These are phyloP conservation scores for Tetraselmis striata DNA, from an alignment of 139 green algal species.

Conservation along the genomic window DNA sequence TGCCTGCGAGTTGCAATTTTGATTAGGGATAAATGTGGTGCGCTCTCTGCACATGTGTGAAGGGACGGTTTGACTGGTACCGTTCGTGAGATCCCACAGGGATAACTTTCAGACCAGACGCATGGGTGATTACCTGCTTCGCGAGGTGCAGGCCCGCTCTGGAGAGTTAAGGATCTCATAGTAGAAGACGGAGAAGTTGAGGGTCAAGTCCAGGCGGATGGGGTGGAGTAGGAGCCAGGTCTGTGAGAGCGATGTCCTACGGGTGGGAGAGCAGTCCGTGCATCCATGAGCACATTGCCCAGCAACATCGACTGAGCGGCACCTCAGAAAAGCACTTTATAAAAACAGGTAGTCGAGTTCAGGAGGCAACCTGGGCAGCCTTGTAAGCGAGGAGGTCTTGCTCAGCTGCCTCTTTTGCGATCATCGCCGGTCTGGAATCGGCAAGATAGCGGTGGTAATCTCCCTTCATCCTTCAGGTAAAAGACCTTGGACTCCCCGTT, in stretches of 20 bases:
- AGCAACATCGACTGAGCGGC: not conserved
- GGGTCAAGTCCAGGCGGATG: conserved; percentile 92
- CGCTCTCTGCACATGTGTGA: not conserved
- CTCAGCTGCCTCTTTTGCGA: conserved; percentile 85
- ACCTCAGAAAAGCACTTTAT: not conserved
- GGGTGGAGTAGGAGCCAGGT: conserved; percentile 94
- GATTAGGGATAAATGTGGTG: not conserved
- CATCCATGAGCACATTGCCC: not conserved
- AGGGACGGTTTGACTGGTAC: not conserved
- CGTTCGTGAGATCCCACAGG: not conserved
- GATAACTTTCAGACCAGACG: not conserved
- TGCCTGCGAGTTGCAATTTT: conserved; percentile 49
- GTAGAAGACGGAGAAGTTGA: conserved; percentile 99
- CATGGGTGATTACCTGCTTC: conserved; percentile 75
- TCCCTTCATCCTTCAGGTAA: conserved; percentile 89
- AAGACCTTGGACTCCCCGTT: conserved; percentile 97
- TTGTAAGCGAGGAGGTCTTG: conserved; percentile 95
- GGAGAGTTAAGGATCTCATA: conserved; percentile 99
- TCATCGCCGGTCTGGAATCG: conserved; percentile 49
- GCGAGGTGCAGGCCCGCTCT: conserved; percentile 92
- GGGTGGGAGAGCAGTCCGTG: not conserved
- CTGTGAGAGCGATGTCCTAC: conserved; percentile 92
- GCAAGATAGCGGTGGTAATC: conserved; percentile 95
- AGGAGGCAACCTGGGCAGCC: conserved; percentile 64
- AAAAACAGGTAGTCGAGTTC: not conserved